Base-by-base conservation (phyloP, 169 alveolate species). In the Plasmodium adleri region DNA sequence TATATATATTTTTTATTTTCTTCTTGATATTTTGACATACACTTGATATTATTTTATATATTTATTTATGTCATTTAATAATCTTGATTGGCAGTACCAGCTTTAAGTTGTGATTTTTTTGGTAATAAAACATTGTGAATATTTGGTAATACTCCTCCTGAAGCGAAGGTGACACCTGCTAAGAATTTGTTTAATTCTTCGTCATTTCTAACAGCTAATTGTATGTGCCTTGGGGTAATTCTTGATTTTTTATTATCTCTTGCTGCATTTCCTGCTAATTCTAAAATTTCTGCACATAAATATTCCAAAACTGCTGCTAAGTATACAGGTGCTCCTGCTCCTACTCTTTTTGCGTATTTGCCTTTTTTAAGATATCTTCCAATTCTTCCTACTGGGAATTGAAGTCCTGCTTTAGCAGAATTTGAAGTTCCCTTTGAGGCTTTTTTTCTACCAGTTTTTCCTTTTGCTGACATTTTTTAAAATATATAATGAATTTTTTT, bases 321-420 rank as follows among this genome's bases (percentile, higher is more conserved):
- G 96, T 97, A 98, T 49, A 99, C 99, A 67, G 99, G 99, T 71
- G 99, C 99, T 22, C 99, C 99, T 50, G 99, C 99, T 86, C 99
- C 99, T 72, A 99, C 98, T 93, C 99, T 98, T 95, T 98, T 99
- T 74, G 99, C 98, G 95, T 97, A 98, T 88, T 99, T 95, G 68
- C 99, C 99, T 91, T 96, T 95, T 97, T 98, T 98, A 90, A 98
- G 94, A 95, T 97, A 98, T 92, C 99, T 96, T 64, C 99, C 99
- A 91, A 98, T 97, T 95, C 99, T 98, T 72, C 99, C 99, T 22
- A 99, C 99, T 74, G 99, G 99, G 98, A 99, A 98, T 95, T 98
- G 99, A 59, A 98, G 97, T 87, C 99, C 99, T 78, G 99, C 99
- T 94, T 97, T 98, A 73, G 98, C 97, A 70, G 99, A 98, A 96